A percentile compares a stretch with the other conserved stretches of the same genome.
Conservation (phyloP, 371 early-diverging fungal genomes). For the Apophysomyces sp. region DNA sequence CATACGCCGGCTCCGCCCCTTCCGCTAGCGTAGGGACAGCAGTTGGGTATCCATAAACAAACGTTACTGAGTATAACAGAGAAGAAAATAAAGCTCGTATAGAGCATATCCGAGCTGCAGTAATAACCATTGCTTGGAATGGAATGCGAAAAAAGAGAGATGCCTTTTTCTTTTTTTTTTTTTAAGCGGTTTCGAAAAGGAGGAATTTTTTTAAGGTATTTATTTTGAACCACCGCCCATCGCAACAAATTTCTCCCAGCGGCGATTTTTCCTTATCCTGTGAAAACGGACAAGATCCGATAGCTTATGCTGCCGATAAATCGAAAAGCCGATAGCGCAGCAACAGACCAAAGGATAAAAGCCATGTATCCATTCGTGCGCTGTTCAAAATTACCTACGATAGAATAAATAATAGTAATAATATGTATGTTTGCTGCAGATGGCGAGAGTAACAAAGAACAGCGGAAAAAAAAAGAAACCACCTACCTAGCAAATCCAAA, state of each 20-base stretch:
- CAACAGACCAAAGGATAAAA: slow-evolving; percentile 86
- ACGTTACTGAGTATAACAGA: slow-evolving; percentile 1
- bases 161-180: background rate
- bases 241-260: background rate
- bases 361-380: slow-evolving; percentile 65
- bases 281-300: slow-evolving; percentile 53
- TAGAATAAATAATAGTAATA: background rate
- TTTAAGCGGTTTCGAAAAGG: background rate
- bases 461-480: background rate
- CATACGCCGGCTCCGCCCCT: slow-evolving; percentile 6
- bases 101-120: slow-evolving; percentile 3
- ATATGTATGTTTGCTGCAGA: background rate
- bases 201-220: background rate
- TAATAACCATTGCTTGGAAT: background rate
- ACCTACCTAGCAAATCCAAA: slow-evolving; percentile 25
- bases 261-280: slow-evolving; percentile 20
- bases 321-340: slow-evolving; percentile 69
- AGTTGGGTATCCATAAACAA: slow-evolving; percentile 17
- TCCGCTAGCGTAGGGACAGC: slow-evolving; percentile 8
- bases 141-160: background rate
- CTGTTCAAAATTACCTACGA: slow-evolving; percentile 22
- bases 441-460: too few species aligned
- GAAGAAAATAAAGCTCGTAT: slow-evolving; percentile 4
- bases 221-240: background rate
- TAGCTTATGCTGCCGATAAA: slow-evolving; percentile 74